Percentiles rank a stretch among this genome's conserved stretches.
Conservation (phyloP, 1,284 basidiomycete species). For the Austroboletus niveus region DNA sequence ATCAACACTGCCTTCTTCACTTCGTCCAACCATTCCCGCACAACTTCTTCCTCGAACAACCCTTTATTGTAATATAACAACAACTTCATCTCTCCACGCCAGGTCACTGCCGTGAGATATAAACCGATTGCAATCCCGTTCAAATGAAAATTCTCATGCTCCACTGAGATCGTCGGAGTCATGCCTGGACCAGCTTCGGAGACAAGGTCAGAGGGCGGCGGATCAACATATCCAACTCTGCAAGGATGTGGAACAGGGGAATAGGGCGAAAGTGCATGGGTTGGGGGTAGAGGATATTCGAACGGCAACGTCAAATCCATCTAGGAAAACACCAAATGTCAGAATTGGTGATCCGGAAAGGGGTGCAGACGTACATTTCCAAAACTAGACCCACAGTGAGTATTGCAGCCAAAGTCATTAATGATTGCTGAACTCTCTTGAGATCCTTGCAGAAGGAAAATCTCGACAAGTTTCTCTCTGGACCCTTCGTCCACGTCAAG, state of each 20-base stretch:
- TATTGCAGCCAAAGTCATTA: no score
- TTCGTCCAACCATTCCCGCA: conserved; percentile 45
- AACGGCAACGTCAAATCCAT: neutral
- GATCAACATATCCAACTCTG: neutral
- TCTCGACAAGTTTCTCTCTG: neutral
- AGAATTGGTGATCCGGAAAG: neutral
- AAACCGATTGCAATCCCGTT: conserved; percentile 42
- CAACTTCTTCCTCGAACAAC: conserved; percentile 37
- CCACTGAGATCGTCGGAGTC: conserved; percentile 5
- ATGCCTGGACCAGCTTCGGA: neutral
- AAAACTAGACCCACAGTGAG: neutral
- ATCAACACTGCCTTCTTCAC: conserved; percentile 36
- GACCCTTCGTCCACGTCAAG: neutral
- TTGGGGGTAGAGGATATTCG: neutral
- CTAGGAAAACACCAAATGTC: neutral
- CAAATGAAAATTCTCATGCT: conserved; percentile 24
- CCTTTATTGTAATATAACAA: conserved; percentile 41
- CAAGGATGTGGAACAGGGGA: neutral
- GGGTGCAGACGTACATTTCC: neutral
- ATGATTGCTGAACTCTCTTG: no score
- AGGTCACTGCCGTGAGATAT: conserved; percentile 41
- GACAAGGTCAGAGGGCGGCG: neutral
- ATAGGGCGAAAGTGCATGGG: neutral
- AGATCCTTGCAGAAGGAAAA: neutral
- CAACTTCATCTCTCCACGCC: conserved; percentile 27